Base-by-base conservation (phyloP, 129 eudicot genomes). In the Calendula officinalis region DNA sequence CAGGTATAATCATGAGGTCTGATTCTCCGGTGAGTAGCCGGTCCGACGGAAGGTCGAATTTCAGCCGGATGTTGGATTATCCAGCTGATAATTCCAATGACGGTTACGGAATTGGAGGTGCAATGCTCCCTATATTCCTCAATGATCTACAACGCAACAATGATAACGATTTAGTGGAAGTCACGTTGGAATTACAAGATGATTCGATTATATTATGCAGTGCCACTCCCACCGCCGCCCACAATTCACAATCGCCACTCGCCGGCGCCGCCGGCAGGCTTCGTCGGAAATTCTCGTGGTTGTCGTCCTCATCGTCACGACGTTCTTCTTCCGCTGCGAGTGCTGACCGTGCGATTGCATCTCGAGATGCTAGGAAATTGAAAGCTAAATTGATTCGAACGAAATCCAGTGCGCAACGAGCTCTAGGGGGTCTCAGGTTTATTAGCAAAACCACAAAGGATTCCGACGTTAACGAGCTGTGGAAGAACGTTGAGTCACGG, bases 41-140 rank as follows among this genome's bases (percentile, higher is more conserved):
- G 3, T 67, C 74, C 56, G 74, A 61, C 5, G 69, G 69, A 15
- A 37, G 55, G 46, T 84, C 95, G 0, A 84, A 34, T 55, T 86
- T 81, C 79, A 70, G 85, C 78, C 83, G 89, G 11, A 56, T 75
- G 37, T 70, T 68, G 13, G 82, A 83, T 55, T 38, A 80, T 5
- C 80, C 85, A 11, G 79, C 71, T 3, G 80, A 79, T 32, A 84
- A 69, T 38, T 56, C 63, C 70, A 67, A 43, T 40, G 61, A 44
- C 49, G 66, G 22, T 5, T 68, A 71, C 45, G 76, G 71, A 6
- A 67, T 66, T 3, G 90, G 85, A 12, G 95, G 94, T 0, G 86
- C 95, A 88, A 88, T 88, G 95, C 86, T 86, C 65, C 95, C 99
- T n/a, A 67, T 84, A 1, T 94, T 80, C 41, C 95, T 88, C 74